Conservation (phyloP, 257 asterid species). For the Solanum infundibuliforme region DNA sequence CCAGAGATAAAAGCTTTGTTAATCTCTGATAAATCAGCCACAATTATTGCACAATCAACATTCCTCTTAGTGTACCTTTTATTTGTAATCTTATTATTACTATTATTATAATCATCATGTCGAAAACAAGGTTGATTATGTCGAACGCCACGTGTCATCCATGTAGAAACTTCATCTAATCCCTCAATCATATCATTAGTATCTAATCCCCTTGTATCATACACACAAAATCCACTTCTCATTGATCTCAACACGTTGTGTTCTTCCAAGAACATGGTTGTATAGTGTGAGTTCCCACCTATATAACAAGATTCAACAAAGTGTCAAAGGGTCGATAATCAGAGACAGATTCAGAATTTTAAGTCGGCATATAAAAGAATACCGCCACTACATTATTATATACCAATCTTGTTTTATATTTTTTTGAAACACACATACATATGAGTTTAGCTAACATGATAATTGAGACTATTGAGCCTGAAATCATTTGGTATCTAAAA, state of each 20-base stretch:
- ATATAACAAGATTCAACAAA: background rate
- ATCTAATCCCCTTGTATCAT: slow-evolving; percentile 56
- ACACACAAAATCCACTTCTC: slow-evolving; percentile 54
- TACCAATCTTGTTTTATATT: background rate
- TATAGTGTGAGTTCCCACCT: slow-evolving; percentile 33
- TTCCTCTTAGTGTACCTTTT: slow-evolving; percentile 36
- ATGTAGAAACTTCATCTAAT: slow-evolving; percentile 34
- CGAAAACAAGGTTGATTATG: slow-evolving; percentile 55
- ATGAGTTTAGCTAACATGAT: background rate
- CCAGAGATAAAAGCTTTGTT: slow-evolving; percentile 29
- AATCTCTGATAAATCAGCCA: slow-evolving; percentile 45
- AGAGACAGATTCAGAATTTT: background rate
- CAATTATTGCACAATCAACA: slow-evolving; percentile 50
- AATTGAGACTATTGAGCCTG: background rate
- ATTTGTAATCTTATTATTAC: background rate
- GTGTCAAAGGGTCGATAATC: background rate
- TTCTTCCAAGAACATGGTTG: slow-evolving; percentile 59
- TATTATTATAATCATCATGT: slow-evolving; percentile 17
- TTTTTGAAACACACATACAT: no score
- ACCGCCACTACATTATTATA: background rate
- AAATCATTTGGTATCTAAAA: background rate
- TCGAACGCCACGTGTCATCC: slow-evolving; percentile 49
- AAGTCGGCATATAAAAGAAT: background rate
- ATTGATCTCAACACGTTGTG: slow-evolving; percentile 62
- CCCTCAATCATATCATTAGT: slow-evolving; percentile 23